Conservation (phyloP, 1,139 yeast genomes). For the Zygosaccharomyces sapae region DNA sequence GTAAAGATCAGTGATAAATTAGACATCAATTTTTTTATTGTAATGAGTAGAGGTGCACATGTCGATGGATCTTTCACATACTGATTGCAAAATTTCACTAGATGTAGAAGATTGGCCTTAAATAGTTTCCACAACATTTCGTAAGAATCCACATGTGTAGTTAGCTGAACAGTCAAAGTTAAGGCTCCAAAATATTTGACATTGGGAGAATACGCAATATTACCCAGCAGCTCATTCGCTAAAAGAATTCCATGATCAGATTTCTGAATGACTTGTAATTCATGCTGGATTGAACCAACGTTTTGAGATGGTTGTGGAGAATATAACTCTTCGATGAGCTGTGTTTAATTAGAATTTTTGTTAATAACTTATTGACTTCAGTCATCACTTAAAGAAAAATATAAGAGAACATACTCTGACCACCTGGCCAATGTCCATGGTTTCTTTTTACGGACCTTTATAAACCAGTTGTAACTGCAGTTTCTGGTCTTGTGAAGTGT, state of each 20-base stretch:
- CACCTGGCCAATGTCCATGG: constrained; percentile 22
- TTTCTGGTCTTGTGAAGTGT: background rate
- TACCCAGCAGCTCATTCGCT: constrained; percentile 47
- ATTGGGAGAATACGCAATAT: constrained; percentile 40
- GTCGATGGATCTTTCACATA: constrained; percentile 20
- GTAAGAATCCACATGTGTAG: constrained; percentile 27
- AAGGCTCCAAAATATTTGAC: constrained; percentile 71
- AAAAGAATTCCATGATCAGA: constrained; percentile 48
- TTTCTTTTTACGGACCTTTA: background rate
- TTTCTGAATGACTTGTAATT: constrained; percentile 53
- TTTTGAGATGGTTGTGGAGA: constrained; percentile 35
- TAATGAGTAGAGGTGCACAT: constrained; percentile 29
- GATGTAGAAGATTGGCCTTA: constrained; percentile 28
- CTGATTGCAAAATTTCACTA: constrained; percentile 19
- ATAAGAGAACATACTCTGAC: constrained; percentile 17
- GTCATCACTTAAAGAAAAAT: background rate
- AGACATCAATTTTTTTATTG: constrained; percentile 47
- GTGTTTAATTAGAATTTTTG: constrained; percentile 1
- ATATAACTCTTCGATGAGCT: constrained; percentile 32
- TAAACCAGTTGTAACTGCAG: background rate
- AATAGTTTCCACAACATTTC: constrained; percentile 27
- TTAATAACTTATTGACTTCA: constrained; percentile 7
- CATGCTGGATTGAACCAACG: constrained; percentile 47
- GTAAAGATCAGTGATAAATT: constrained; percentile 51
- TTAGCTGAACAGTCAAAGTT: constrained; percentile 58